phyloP scores from a whole-genome alignment of 352 stramenopile genomes.

The Phytopythium mirpurense region DNA sequence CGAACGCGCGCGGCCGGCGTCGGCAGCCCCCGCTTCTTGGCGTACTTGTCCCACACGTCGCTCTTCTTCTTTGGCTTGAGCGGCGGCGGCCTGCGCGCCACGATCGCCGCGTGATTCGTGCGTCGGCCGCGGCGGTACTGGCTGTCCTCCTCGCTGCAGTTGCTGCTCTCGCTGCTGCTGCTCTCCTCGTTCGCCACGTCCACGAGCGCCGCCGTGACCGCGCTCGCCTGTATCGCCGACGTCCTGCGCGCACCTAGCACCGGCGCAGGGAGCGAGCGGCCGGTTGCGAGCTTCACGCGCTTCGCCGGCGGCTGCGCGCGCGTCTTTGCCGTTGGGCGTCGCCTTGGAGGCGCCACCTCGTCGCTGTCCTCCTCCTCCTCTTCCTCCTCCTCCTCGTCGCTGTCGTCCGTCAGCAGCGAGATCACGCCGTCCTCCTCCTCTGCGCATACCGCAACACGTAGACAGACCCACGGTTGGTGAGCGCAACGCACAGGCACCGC shows the following conservation, averaged over 20 bases:
- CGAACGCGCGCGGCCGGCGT: not conserved
- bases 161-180: slow-evolving; percentile 2
- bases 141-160: not conserved
- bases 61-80: not conserved
- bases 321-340: not conserved
- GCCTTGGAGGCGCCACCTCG: not conserved
- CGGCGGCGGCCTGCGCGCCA: not conserved
- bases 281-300: not conserved
- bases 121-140: not conserved
- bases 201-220: slow-evolving; percentile 4
- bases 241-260: not conserved
- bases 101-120: not conserved
- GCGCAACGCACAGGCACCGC: no score
- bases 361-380: not conserved
- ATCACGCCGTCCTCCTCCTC: slow-evolving; percentile 9
- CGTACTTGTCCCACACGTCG: not conserved
- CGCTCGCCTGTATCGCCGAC: slow-evolving; percentile 7
- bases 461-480: no score
- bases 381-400: not conserved
- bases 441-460: no score
- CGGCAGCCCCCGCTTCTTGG: slow-evolving; percentile 1
- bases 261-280: not conserved
- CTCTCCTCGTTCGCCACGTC: slow-evolving; percentile 4
- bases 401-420: not conserved
- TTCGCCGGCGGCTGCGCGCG: not conserved